phyloP scores from a whole-genome alignment of 441 rosid species.

The Omphalea diandra region DNA sequence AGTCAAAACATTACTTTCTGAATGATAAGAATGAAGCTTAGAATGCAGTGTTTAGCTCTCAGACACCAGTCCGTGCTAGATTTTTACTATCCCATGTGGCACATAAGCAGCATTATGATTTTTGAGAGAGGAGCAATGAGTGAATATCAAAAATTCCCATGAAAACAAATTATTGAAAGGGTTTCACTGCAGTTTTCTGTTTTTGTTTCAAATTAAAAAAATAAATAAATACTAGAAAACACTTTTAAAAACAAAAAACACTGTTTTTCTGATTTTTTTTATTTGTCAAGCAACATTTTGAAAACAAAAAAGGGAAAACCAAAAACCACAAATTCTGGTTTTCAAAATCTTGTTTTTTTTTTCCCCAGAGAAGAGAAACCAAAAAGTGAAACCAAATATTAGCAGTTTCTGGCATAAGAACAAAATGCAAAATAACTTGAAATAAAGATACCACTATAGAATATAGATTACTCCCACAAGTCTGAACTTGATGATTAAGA shows the following conservation, averaged over 20 bases:
- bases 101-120: background rate
- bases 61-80: background rate
- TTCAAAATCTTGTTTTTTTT: no score
- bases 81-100: background rate
- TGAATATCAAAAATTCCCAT: background rate
- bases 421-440: background rate
- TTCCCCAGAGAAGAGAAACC: no score
- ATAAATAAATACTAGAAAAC: no score
- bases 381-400: background rate
- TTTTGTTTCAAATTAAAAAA: no score
- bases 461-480: background rate
- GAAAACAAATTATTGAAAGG: conserved; percentile 11
- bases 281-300: no score
- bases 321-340: no score
- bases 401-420: background rate
- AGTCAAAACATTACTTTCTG: background rate
- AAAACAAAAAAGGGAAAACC: no score
- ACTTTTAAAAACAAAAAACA: no score
- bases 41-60: conserved; percentile 1
- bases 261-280: no score
- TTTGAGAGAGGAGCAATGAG: background rate
- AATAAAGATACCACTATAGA: background rate
- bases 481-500: background rate
- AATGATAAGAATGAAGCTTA: background rate
- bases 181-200: no score